These are phyloP conservation scores for Grigorovia transvaalensis DNA, from an alignment of 805 yeast species.

Conservation along the genomic window DNA sequence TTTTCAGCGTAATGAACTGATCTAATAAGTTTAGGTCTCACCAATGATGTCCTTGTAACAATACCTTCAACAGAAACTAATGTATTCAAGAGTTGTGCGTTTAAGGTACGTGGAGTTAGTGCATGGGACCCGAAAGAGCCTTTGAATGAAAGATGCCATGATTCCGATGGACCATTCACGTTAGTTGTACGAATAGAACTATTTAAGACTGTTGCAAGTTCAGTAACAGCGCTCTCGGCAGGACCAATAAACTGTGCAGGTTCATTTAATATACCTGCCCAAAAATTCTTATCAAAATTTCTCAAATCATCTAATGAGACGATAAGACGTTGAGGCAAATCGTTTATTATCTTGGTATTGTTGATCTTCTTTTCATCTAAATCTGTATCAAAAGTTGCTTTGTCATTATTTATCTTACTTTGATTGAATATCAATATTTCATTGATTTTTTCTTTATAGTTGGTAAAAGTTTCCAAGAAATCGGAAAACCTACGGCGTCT, in stretches of 20 bases:
- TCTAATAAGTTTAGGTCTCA: slow-evolving; percentile 82
- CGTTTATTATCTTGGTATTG: slow-evolving; percentile 4
- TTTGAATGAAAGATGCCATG: slow-evolving; percentile 58
- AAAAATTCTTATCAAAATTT: slow-evolving; percentile 67
- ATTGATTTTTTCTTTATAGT: slow-evolving; percentile 43
- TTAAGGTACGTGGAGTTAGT: slow-evolving; percentile 79
- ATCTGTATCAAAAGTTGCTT: slow-evolving; percentile 7
- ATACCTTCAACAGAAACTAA: slow-evolving; percentile 89
- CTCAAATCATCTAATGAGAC: slow-evolving; percentile 82
- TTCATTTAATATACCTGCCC: slow-evolving; percentile 60
- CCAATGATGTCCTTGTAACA: slow-evolving; percentile 85
- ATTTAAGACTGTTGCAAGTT: slow-evolving; percentile 58
- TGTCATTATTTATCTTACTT: slow-evolving; percentile 2
- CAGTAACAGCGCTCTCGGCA: slow-evolving; percentile 75
- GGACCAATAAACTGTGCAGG: slow-evolving; percentile 89
- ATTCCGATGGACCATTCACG: slow-evolving; percentile 42
- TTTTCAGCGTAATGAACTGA: slow-evolving; percentile 88
- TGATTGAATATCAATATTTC: slow-evolving; percentile 3
- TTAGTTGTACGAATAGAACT: slow-evolving; percentile 28
- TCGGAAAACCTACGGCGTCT: slow-evolving; percentile 84
- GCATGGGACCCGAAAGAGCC: slow-evolving; percentile 89
- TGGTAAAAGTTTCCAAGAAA: slow-evolving; percentile 58
- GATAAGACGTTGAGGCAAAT: slow-evolving; percentile 39
- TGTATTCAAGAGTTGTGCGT: slow-evolving; percentile 65
- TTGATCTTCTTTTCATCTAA: slow-evolving; percentile 8